Percentiles rank a stretch among this genome's conserved stretches.
These are phyloP conservation scores for Kregervanrija fluxuum DNA, from an alignment of 805 yeast species.

Conservation along the genomic window DNA sequence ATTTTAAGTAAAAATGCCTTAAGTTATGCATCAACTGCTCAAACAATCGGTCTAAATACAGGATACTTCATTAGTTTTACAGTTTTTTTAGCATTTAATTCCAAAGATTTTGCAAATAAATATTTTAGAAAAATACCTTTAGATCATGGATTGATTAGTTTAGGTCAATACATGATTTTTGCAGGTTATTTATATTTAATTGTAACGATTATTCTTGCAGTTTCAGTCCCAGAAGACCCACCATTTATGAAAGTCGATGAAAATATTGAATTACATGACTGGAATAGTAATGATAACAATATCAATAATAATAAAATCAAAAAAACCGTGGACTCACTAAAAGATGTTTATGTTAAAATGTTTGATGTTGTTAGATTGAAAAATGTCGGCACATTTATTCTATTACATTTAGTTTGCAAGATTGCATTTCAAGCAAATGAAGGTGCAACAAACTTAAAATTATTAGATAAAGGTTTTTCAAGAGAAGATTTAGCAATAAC, in stretches of 20 bases:
- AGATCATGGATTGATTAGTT: conserved; percentile 58
- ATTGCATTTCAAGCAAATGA: conserved; percentile 95
- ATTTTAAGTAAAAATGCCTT: conserved; percentile 70
- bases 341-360: conserved; percentile 56
- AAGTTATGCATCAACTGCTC: conserved; percentile 94
- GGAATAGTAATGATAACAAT: not conserved
- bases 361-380: conserved; percentile 58
- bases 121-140: conserved; percentile 59
- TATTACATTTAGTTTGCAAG: conserved; percentile 73
- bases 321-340: conserved; percentile 8
- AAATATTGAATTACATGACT: not conserved
- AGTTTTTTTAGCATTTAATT: conserved; percentile 81
- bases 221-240: conserved; percentile 69
- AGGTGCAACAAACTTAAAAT: conserved; percentile 87
- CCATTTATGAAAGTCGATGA: conserved; percentile 28
- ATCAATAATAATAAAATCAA: not conserved
- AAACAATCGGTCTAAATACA: conserved; percentile 87
- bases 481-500: conserved; percentile 92
- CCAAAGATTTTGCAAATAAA: conserved; percentile 87
- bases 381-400: conserved; percentile 65
- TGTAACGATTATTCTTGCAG: conserved; percentile 54
- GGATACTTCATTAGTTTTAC: conserved; percentile 93
- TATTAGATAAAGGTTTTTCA: conserved; percentile 84
- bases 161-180: conserved; percentile 68
- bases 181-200: conserved; percentile 70